Conservation (phyloP, 306 rosid genomes). For the Malus sylvestris region DNA sequence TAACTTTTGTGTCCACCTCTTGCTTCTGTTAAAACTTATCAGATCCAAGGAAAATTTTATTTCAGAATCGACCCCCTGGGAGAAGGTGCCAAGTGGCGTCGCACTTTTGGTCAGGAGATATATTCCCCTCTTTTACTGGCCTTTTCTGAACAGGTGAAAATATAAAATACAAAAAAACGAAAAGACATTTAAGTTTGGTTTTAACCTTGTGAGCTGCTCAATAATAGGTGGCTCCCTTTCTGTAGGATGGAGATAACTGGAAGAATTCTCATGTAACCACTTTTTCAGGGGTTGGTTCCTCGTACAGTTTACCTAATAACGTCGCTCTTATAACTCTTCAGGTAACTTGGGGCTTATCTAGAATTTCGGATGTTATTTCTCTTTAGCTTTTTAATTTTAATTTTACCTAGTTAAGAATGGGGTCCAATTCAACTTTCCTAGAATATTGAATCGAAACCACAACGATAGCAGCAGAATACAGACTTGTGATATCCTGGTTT, state of each 20-base stretch:
- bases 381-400: background rate
- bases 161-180: background rate
- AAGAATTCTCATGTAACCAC: conserved; percentile 30
- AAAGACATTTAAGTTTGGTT: background rate
- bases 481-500: background rate
- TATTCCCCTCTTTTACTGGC: conserved; percentile 85
- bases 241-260: conserved; percentile 44
- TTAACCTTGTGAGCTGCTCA: background rate
- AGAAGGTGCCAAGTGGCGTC: conserved; percentile 96
- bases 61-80: conserved; percentile 74
- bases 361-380: background rate
- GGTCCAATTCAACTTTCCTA: background rate
- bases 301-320: conserved; percentile 40
- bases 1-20: conserved; percentile 6
- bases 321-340: conserved; percentile 44
- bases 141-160: conserved; percentile 60
- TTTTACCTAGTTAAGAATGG: background rate
- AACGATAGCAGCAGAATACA: background rate
- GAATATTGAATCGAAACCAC: background rate
- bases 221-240: background rate
- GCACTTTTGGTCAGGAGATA: conserved; percentile 86
- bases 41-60: conserved; percentile 77
- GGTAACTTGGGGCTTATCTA: conserved; percentile 12
- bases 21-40: conserved; percentile 13
- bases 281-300: conserved; percentile 33